Conservation (phyloP, 441 rosid genomes). For the Isatis lusitanica region DNA sequence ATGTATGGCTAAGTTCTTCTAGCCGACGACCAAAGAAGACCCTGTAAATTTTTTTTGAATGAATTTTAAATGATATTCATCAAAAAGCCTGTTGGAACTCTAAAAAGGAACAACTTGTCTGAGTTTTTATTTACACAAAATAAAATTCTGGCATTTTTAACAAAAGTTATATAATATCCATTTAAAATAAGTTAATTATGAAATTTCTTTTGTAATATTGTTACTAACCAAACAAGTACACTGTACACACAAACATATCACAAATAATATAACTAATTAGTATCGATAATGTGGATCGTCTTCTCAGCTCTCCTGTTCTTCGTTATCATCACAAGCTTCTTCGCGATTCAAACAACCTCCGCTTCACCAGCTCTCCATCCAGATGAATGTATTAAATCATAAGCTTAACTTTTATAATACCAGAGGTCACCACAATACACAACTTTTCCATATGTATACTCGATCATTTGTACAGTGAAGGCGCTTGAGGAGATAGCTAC, state of each 20-base stretch:
- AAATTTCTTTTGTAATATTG: too few species aligned
- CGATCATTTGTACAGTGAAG: constrained; percentile 1
- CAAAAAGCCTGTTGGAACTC: too few species aligned
- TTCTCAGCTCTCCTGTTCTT: constrained; percentile 1
- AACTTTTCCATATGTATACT: not conserved
- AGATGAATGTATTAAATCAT: constrained; percentile 25
- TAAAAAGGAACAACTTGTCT: too few species aligned
- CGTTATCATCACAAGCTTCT: constrained; percentile 13
- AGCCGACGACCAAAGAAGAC: not conserved
- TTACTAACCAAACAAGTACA: not conserved
- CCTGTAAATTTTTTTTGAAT: too few species aligned
- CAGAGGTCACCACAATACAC: not conserved
- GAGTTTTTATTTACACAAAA: too few species aligned
- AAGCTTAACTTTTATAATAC: not conserved
- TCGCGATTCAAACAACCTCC: not conserved
- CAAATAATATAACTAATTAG: not conserved
- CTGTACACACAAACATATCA: not conserved
- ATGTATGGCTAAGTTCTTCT: not conserved
- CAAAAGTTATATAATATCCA: too few species aligned
- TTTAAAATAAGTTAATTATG: too few species aligned
- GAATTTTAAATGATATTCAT: too few species aligned
- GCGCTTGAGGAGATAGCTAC: constrained; percentile 24
- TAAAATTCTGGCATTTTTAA: too few species aligned
- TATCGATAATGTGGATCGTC: not conserved
- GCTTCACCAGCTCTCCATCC: constrained; percentile 8